Base-by-base conservation (phyloP, 2,329 filamentous ascomycete genomes). In the Lachnum nothofagi region DNA sequence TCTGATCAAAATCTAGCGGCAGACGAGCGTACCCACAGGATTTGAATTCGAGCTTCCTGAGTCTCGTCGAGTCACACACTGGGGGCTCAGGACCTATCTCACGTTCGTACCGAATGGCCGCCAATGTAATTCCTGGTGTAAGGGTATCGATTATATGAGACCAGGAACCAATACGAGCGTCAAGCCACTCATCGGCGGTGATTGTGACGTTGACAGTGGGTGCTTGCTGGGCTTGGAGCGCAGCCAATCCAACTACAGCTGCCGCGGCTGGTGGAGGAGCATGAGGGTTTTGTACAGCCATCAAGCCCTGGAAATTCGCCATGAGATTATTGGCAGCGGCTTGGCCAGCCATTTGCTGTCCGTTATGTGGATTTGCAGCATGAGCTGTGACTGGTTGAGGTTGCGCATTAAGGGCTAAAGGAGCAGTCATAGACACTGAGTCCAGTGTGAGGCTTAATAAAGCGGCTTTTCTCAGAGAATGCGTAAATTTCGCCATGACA, bases 341-440 rank as follows among this genome's bases (percentile, higher is more conserved):
- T 37, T 48, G 44, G 33, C 42, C 23, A 31, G 40, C 31, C 43
- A 47, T 42, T 35, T 45, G 38, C 29, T 33, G 45, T 14, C 34
- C 42, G 42, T 48, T 47, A 12, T 45, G 38, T 1, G 45, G 42
- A 41, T 55, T 46, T 9, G 44, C 45, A 42, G 40, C 33, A 43
- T 49, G 44, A 17, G 27, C 50, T 33, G 47, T 43, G 27, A 48
- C 20, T 10, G 53, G 56, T 22, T 35, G 45, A 16, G 59, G 62
- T 22, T 47, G 51, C 20, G 43, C 48, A 29, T 44, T 51, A 10
- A 44, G 42, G 8, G 64, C 64, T 2, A 71, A 65, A 27, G 70
- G 68, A 0, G 76, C 76, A 12, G 77, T 80, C 33, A 87, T 66
- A 5, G 84, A 88, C 0, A 87, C 79, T 0, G 81, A 83, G 56